Conservation (phyloP, 208 protist genomes). For the Plasmodiophora brassicae region DNA sequence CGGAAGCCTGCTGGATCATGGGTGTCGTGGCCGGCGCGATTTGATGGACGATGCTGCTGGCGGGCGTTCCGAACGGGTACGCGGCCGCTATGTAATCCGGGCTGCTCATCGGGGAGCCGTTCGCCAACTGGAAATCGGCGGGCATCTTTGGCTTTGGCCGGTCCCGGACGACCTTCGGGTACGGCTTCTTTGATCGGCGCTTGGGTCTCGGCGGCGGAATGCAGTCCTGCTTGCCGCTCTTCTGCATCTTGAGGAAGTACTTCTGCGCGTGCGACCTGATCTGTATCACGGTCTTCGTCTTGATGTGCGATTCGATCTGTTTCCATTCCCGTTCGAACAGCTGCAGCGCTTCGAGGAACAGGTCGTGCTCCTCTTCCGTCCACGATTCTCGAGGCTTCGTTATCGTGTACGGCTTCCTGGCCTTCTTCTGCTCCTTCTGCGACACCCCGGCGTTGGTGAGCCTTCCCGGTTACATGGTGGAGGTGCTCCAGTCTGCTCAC, state of each 20-base stretch:
- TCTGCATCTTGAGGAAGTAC: constrained; percentile 48
- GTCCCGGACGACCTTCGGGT: constrained; percentile 19
- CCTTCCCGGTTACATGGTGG: too few species aligned
- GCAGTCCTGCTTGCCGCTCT: constrained; percentile 42
- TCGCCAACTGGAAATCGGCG: not conserved
- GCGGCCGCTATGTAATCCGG: not conserved
- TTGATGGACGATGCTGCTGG: not conserved
- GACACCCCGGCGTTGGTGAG: too few species aligned
- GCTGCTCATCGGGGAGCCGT: not conserved
- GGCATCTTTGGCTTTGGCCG: not conserved
- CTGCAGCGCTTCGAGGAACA: constrained; percentile 41
- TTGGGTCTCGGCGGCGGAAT: constrained; percentile 46
- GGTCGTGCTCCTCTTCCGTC: constrained; percentile 39
- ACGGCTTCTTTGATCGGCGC: constrained; percentile 39
- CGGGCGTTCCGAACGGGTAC: not conserved
- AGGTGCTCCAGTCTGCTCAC: too few species aligned
- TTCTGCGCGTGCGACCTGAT: constrained; percentile 45
- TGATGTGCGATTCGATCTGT: constrained; percentile 41
- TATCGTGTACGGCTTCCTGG: constrained; percentile 44
- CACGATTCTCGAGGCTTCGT: constrained; percentile 41
- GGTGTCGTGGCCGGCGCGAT: not conserved
- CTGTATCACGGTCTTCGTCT: constrained; percentile 47
- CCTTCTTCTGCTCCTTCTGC: constrained; percentile 36
- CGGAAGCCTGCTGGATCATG: not conserved
- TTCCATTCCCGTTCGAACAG: constrained; percentile 48